Conservation (phyloP, 2,329 filamentous ascomycete species). For the Trichoderma asperellum region DNA sequence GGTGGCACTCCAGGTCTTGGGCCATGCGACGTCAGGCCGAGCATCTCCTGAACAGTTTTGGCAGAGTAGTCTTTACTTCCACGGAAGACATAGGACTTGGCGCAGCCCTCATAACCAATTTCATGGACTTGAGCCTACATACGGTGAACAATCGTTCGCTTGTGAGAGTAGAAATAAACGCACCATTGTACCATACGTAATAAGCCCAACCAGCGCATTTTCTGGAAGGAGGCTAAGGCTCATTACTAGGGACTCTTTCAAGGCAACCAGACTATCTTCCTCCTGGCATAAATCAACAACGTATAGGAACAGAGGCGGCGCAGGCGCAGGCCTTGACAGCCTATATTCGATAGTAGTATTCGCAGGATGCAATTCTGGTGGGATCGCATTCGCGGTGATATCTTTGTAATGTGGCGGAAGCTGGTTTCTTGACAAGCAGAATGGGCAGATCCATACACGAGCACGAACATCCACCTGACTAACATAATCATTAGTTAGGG, state of each 20-base stretch:
- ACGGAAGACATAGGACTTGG: constrained; percentile 97
- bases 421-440: constrained; percentile 81
- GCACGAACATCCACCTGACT: constrained; percentile 85
- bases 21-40: constrained; percentile 75
- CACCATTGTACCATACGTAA: constrained; percentile 94
- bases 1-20: constrained; percentile 75
- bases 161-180: constrained; percentile 30
- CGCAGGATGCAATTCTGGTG: constrained; percentile 77
- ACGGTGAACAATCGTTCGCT: constrained; percentile 33
- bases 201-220: constrained; percentile 78
- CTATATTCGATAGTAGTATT: constrained; percentile 92
- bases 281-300: constrained; percentile 89
- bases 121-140: constrained; percentile 88
- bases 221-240: constrained; percentile 80
- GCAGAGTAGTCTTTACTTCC: constrained; percentile 98
- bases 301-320: constrained; percentile 83
- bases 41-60: constrained; percentile 99
- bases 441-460: constrained; percentile 86
- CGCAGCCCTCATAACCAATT: constrained; percentile 95
- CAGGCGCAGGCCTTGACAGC: constrained; percentile 79
- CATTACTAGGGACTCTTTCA: constrained; percentile 87
- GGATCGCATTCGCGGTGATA: constrained; percentile 80
- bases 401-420: constrained; percentile 88
- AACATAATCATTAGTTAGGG: constrained; percentile 1
- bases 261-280: constrained; percentile 78